Conservation (phyloP, 768 basidiomycete genomes). For the Tricholoma terreum region DNA sequence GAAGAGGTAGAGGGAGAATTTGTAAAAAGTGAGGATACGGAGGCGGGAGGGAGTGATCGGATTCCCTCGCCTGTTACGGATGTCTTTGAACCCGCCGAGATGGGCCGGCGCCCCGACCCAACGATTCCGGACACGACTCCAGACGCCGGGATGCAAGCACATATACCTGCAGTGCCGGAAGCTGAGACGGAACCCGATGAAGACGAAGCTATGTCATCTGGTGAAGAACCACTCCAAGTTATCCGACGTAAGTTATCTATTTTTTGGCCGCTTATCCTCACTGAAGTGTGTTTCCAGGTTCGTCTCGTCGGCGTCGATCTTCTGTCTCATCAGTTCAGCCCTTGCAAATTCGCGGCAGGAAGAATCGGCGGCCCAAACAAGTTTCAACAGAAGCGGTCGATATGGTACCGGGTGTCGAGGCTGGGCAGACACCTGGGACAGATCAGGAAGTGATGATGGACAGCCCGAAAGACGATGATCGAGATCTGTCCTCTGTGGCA, state of each 20-base stretch:
- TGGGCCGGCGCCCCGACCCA: background rate
- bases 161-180: slow-evolving; percentile 3
- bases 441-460: slow-evolving; percentile 7
- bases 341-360: slow-evolving; percentile 22
- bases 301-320: slow-evolving; percentile 38
- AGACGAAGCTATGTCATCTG: slow-evolving; percentile 24
- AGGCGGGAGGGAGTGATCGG: background rate
- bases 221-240: slow-evolving; percentile 31
- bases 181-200: slow-evolving; percentile 11
- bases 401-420: background rate
- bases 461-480: slow-evolving; percentile 17
- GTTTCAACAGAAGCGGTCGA: slow-evolving; percentile 18
- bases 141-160: background rate
- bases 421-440: slow-evolving; percentile 5
- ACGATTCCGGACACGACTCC: background rate
- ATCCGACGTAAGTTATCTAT: slow-evolving; percentile 30
- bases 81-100: background rate
- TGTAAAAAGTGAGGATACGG: background rate
- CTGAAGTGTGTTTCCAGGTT: slow-evolving; percentile 26
- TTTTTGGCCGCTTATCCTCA: background rate
- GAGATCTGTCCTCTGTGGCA: slow-evolving; percentile 29
- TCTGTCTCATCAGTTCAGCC: slow-evolving; percentile 30
- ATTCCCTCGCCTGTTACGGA: background rate
- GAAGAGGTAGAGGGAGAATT: slow-evolving; percentile 11
- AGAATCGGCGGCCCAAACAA: slow-evolving; percentile 29